Conservation (phyloP, 2,329 filamentous ascomycete genomes). For the Hymenoscyphus linearis region DNA sequence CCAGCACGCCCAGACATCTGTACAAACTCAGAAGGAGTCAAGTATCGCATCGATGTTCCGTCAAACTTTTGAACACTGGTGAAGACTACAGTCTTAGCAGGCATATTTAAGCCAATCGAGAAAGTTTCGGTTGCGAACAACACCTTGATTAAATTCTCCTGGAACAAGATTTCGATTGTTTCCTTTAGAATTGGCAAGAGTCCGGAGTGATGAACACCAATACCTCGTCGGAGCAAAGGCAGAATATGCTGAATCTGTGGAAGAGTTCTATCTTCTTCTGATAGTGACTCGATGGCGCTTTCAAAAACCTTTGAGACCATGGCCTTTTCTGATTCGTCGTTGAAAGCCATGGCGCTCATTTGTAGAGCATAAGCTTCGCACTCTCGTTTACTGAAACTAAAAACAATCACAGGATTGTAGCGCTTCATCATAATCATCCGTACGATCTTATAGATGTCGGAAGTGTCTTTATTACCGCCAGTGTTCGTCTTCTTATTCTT, state of each 20-base stretch:
- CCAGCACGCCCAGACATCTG: slow-evolving; percentile 98
- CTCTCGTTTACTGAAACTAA: slow-evolving; percentile 98
- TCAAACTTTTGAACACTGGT: slow-evolving; percentile 95
- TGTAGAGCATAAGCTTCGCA: slow-evolving; percentile 86
- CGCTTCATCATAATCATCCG: slow-evolving; percentile 98
- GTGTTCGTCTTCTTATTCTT: slow-evolving; percentile 92
- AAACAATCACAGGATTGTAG: slow-evolving; percentile 97
- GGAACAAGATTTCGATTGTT: slow-evolving; percentile 97
- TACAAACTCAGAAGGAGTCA: slow-evolving; percentile 93
- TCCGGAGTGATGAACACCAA: slow-evolving; percentile 95
- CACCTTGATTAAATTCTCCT: slow-evolving; percentile 96
- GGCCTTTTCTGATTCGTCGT: slow-evolving; percentile 89
- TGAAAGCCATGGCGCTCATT: slow-evolving; percentile 85
- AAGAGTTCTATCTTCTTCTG: slow-evolving; percentile 81
- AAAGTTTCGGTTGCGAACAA: slow-evolving; percentile 98
- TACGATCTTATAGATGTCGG: slow-evolving; percentile 95
- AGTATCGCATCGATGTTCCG: slow-evolving; percentile 70
- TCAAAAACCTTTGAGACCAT: slow-evolving; percentile 94
- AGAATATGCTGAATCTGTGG: slow-evolving; percentile 89
- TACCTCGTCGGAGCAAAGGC: slow-evolving; percentile 81
- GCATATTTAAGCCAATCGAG: slow-evolving; percentile 98
- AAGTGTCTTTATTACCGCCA: slow-evolving; percentile 64
- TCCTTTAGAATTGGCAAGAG: slow-evolving; percentile 94
- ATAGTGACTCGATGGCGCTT: slow-evolving; percentile 87
- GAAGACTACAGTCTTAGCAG: slow-evolving; percentile 98